Percentiles rank a stretch among this genome's conserved stretches.
phyloP scores from a whole-genome alignment of 2,329 filamentous ascomycete species.

The Lecanicillium sp. region DNA sequence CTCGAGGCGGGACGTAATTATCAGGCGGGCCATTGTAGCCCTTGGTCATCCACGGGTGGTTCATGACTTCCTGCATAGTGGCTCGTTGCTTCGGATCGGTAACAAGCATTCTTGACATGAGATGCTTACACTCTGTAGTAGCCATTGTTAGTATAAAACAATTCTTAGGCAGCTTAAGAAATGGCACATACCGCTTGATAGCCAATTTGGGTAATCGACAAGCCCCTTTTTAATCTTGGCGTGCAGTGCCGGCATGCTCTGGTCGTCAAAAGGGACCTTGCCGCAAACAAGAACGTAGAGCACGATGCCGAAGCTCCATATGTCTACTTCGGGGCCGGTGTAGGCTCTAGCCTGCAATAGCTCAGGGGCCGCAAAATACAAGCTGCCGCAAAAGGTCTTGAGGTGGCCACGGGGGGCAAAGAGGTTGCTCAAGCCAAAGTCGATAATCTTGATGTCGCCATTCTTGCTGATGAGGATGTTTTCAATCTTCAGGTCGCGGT shows the following conservation, averaged over 20 bases:
- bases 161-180: neutral
- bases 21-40: slow-evolving; percentile 81
- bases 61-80: slow-evolving; percentile 85
- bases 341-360: slow-evolving; percentile 89
- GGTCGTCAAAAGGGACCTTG: slow-evolving; percentile 97
- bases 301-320: slow-evolving; percentile 98
- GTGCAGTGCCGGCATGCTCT: slow-evolving; percentile 97
- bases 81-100: slow-evolving; percentile 86
- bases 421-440: slow-evolving; percentile 94
- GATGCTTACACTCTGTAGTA: slow-evolving; percentile 73
- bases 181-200: slow-evolving; percentile 65
- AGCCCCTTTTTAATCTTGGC: slow-evolving; percentile 97
- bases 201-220: slow-evolving; percentile 91
- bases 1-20: slow-evolving; percentile 76
- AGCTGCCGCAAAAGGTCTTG: slow-evolving; percentile 94
- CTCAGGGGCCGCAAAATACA: slow-evolving; percentile 96
- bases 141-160: slow-evolving; percentile 24
- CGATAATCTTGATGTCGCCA: slow-evolving; percentile 98
- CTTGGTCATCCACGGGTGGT: slow-evolving; percentile 92
- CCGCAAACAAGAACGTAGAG: slow-evolving; percentile 95
- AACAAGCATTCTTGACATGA: slow-evolving; percentile 91
- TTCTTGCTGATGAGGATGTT: slow-evolving; percentile 99
- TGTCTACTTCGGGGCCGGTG: slow-evolving; percentile 90
- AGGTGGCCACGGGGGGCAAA: slow-evolving; percentile 79
- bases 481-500: slow-evolving; percentile 95